Base-by-base conservation (phyloP, 2,329 filamentous ascomycete genomes). In the Diaporthe helianthi region DNA sequence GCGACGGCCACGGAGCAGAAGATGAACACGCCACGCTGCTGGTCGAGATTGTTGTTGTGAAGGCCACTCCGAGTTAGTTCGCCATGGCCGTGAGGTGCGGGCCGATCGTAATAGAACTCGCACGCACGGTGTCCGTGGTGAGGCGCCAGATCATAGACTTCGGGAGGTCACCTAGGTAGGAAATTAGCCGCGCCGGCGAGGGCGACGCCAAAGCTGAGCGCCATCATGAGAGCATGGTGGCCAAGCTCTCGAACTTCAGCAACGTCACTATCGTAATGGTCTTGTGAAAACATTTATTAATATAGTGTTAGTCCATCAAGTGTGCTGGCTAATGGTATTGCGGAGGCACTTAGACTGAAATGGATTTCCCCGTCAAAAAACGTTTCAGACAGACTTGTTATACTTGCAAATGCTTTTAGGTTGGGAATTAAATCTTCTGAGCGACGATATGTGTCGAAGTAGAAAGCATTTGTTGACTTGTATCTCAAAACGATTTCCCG, bases 91-190 rank as follows among this genome's bases (percentile, higher is more conserved):
- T 68, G 4, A 75, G 65, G 38, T 74, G 74, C 26, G 73, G 73
- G 7, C 73, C 73, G 29, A 75, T 71, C 7, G 73, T 75, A n/a
- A n/a, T n/a, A n/a, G 38, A 73, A 73, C 9, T 75, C 13, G 73
- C 73, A 1, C 71, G 74, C 1, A 74, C 71, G 2, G 79, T 74
- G 12, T 75, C 76, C 13, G 55, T 71, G n/a, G 79, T 79, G 10
- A 81, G 78, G 53, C 80, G 77, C 66, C 76, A 76, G 47, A 75
- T 78, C 53, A 77, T 76, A 41, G 80, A 79, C 17, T n/a, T n/a
- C n/a, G n/a, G n/a, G n/a, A n/a, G n/a, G n/a, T n/a, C n/a, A n/a
- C n/a, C n/a, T n/a, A n/a, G 73, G 74, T 17, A 75, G 69, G 67
- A 75, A 75, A 51, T 75, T 75, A 1, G 73, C 74, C 26, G 72